phyloP scores from a whole-genome alignment of 768 basidiomycete genomes.

The Candolleomyces eurysporus region DNA sequence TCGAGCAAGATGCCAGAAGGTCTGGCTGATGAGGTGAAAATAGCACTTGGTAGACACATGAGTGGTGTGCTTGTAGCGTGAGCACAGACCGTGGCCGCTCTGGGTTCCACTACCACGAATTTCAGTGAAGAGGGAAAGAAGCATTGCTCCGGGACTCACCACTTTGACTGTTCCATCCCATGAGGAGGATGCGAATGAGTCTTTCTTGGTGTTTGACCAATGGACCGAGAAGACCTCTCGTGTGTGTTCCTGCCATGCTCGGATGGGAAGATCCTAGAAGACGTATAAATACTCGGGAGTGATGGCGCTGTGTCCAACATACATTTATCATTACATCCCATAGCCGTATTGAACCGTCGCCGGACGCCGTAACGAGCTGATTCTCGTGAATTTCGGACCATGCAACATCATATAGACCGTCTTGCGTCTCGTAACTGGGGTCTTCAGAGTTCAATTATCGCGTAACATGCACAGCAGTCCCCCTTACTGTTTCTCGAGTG shows the following conservation, averaged over 20 bases:
- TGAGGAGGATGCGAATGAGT: slow-evolving; percentile 80
- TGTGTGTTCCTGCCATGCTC: slow-evolving; percentile 92
- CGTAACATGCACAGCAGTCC: background rate
- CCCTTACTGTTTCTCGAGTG: slow-evolving; percentile 67
- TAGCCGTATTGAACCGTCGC: slow-evolving; percentile 85
- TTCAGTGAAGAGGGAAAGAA: slow-evolving; percentile 5
- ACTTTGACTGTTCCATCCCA: slow-evolving; percentile 93
- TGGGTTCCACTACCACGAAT: slow-evolving; percentile 71
- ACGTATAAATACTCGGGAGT: background rate
- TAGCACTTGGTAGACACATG: slow-evolving; percentile 86
- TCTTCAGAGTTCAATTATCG: slow-evolving; percentile 14
- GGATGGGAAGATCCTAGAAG: slow-evolving; percentile 80
- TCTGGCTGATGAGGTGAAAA: slow-evolving; percentile 93
- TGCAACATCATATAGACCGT: slow-evolving; percentile 85
- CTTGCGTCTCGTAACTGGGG: slow-evolving; percentile 82
- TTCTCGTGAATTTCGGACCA: slow-evolving; percentile 97
- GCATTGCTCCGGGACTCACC: slow-evolving; percentile 43
- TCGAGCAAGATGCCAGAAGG: slow-evolving; percentile 77
- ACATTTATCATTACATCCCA: slow-evolving; percentile 92
- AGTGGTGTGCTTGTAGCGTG: slow-evolving; percentile 80
- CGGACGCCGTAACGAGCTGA: slow-evolving; percentile 85
- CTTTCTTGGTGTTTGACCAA: slow-evolving; percentile 93
- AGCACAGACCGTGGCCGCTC: slow-evolving; percentile 74
- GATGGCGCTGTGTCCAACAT: slow-evolving; percentile 14
- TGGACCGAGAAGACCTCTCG: slow-evolving; percentile 92